Base-by-base conservation (phyloP, 202 grass and related monocot species). In the Setaria viridis region DNA sequence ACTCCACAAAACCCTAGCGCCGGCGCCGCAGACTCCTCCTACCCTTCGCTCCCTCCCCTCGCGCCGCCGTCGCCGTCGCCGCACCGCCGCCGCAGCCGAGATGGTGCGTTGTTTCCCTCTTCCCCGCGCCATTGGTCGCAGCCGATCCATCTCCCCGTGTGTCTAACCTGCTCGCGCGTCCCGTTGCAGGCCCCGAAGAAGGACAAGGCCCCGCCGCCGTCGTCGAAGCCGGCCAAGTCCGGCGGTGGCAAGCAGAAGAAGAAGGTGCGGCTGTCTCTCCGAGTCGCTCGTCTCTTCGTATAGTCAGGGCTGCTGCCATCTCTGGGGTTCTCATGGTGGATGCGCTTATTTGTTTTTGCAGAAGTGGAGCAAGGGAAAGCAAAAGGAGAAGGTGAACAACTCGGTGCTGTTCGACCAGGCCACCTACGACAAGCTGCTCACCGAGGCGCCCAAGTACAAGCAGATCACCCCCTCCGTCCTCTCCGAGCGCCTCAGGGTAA, bases 281-380 rank as follows among this genome's bases (percentile, higher is more conserved):
- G 56, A 7, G 20, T 64, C 5, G 9, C 8, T 67, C 15, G 37
- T 45, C 2, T 35, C 32, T 32, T 13, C 11, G 1, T 57, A 21
- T 21, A 12, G 4, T 7, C 10, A 2, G 2, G 4, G 17, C 39
- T 20, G 5, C 7, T 14, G 4, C 12, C 10, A 5, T 29, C 55
- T 37, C 25, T 33, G 63, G 48, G 62, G 13, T 77, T 91, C 82
- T 93, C 54, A 91, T 19, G 16, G 62, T 48, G 54, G 58, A 48
- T 60, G 9, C 4, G 35, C n/a, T 51, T 5, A 35, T 71, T 84
- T 53, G 20, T 73, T 87, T 87, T 19, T 82, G 64, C 88, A 95
- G 93, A 95, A 95, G 88, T 95, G 93, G 93, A 95, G 93, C 90
- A 95, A 95, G 88, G 93, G 93, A 62, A 95, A 95, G 90, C 93